Conservation (phyloP, 495 filamentous ascomycete species). For the Cercophora scortea region DNA sequence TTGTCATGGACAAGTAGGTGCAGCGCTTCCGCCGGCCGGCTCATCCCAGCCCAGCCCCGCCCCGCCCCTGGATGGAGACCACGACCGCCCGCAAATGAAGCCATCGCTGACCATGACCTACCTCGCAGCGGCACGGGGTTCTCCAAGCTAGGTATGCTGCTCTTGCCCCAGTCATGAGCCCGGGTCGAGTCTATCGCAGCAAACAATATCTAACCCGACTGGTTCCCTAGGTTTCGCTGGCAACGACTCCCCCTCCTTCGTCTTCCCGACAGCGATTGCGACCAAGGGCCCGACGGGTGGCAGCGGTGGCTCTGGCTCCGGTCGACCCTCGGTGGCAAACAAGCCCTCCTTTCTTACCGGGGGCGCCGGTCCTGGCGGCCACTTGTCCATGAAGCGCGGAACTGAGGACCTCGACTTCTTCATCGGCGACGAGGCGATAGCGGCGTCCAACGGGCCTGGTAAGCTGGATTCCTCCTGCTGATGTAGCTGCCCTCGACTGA, state of each 20-base stretch:
- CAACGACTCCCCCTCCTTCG: constrained; percentile 98
- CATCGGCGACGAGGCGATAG: constrained; percentile 92
- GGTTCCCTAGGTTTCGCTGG: constrained; percentile 77
- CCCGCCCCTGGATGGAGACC: background rate
- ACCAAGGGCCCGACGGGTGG: constrained; percentile 73
- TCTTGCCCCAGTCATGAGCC: background rate
- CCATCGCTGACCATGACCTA: constrained; percentile 15
- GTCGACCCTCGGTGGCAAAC: constrained; percentile 80
- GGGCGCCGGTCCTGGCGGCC: constrained; percentile 69
- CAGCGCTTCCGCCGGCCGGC: constrained; percentile 4
- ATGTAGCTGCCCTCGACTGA: background rate
- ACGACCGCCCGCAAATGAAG: background rate
- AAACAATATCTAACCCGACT: constrained; percentile 1
- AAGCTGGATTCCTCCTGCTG: constrained; percentile 12
- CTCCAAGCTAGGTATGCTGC: constrained; percentile 80
- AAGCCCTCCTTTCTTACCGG: constrained; percentile 95
- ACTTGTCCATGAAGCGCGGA: constrained; percentile 85
- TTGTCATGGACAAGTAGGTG: constrained; percentile 99
- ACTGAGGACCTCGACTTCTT: constrained; percentile 98
- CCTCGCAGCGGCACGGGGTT: constrained; percentile 86
- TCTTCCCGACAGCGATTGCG: constrained; percentile 97
- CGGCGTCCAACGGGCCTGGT: constrained; percentile 77
- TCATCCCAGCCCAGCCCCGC: constrained; percentile 13
- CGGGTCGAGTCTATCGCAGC: background rate
- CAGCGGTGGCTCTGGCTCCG: constrained; percentile 67